These are phyloP conservation scores for Chrysopogon serrulatus DNA, from an alignment of 176 grass and related monocot species.

Conservation along the genomic window DNA sequence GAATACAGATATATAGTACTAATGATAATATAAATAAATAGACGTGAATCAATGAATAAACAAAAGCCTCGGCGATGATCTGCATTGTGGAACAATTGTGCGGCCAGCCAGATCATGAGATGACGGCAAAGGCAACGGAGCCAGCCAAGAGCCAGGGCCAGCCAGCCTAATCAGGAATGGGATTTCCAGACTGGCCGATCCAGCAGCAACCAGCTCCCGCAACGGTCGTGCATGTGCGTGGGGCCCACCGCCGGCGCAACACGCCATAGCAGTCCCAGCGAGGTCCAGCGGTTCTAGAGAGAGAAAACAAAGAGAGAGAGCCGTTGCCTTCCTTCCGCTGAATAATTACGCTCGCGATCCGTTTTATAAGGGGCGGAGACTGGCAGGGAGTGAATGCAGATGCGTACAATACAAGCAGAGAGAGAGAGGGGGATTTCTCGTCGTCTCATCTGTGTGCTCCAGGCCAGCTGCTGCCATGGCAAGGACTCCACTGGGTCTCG, in stretches of 20 bases:
- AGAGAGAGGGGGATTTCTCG: background rate
- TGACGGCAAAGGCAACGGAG: background rate
- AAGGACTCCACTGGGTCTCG: slow-evolving; percentile 3
- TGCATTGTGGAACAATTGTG: background rate
- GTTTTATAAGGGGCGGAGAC: slow-evolving; percentile 6
- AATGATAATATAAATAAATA: background rate
- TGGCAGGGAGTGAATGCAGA: background rate
- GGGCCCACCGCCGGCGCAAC: slow-evolving; percentile 3
- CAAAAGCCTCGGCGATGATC: background rate
- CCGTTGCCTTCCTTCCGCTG: slow-evolving; percentile 6
- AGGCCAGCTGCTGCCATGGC: slow-evolving; percentile 12
- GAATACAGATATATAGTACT: background rate
- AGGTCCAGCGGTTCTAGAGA: slow-evolving; percentile 35
- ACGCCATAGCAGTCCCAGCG: slow-evolving; percentile 50
- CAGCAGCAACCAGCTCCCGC: background rate
- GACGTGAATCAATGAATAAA: background rate
- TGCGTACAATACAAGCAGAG: slow-evolving; percentile 22
- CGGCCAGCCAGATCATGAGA: background rate
- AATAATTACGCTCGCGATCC: background rate
- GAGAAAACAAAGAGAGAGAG: background rate
- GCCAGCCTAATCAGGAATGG: background rate
- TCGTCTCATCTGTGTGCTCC: background rate
- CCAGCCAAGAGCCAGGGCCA: background rate
- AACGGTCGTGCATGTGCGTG: slow-evolving; percentile 47
- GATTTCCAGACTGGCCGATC: slow-evolving; percentile 34